Conservation (phyloP, 768 basidiomycete genomes). For the Atractiella rhizophila region DNA sequence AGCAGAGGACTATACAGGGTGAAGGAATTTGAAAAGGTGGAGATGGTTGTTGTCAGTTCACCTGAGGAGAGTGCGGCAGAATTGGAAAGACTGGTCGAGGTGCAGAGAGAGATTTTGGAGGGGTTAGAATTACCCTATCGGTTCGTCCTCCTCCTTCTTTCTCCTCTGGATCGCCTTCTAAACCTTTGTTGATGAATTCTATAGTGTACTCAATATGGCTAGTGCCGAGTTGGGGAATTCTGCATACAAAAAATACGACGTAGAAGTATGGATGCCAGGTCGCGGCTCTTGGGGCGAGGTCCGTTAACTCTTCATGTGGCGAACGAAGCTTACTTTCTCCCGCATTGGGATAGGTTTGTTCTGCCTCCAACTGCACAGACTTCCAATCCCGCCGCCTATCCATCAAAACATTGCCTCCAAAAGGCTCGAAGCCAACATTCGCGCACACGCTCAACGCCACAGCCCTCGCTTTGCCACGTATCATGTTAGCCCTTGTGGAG, state of each 20-base stretch:
- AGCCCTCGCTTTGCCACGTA: slow-evolving; percentile 71
- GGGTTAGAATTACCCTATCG: slow-evolving; percentile 55
- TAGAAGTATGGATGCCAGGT: slow-evolving; percentile 99
- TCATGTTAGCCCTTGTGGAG: slow-evolving; percentile 74
- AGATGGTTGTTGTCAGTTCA: slow-evolving; percentile 55
- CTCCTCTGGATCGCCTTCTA: not conserved
- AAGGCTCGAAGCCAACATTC: slow-evolving; percentile 27
- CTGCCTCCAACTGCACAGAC: slow-evolving; percentile 89
- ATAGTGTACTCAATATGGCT: slow-evolving; percentile 84
- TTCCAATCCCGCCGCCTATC: slow-evolving; percentile 68
- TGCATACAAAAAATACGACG: slow-evolving; percentile 85
- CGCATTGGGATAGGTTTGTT: slow-evolving; percentile 49
- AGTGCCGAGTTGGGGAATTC: slow-evolving; percentile 84
- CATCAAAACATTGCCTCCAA: slow-evolving; percentile 1
- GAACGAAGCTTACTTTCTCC: not conserved
- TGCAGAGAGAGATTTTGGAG: slow-evolving; percentile 53
- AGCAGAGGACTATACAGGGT: slow-evolving; percentile 82
- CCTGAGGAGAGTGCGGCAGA: slow-evolving; percentile 39
- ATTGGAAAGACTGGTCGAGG: slow-evolving; percentile 50
- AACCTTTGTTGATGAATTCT: too few relatives aligned
- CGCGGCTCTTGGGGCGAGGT: slow-evolving; percentile 85
- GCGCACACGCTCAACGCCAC: slow-evolving; percentile 92
- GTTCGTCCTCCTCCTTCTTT: slow-evolving; percentile 25
- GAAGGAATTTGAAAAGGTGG: slow-evolving; percentile 91
- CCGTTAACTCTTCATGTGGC: slow-evolving; percentile 4